A percentile compares a stretch with the other conserved stretches of the same genome.
Conservation (phyloP, 1,284 basidiomycete species). For the Pascua sp. region DNA sequence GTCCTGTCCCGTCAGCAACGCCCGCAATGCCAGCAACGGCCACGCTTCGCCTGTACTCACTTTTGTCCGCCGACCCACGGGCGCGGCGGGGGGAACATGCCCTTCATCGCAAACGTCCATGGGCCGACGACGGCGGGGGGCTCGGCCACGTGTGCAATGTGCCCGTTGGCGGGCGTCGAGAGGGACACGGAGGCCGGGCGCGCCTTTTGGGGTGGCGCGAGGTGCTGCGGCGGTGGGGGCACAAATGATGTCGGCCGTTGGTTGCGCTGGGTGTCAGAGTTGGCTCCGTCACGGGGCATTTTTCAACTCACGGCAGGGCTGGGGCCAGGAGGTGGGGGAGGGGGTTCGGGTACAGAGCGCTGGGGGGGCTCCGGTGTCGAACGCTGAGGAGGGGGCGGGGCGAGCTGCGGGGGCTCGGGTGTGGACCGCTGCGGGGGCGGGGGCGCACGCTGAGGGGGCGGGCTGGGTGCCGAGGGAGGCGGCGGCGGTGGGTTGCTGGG, state of each 20-base stretch:
- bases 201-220: conserved; percentile 11
- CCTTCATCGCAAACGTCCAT: conserved; percentile 50
- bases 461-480: too few relatives aligned
- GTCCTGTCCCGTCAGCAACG: conserved; percentile 22
- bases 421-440: too few relatives aligned
- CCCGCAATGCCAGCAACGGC: not conserved
- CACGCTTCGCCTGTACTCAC: conserved; percentile 24
- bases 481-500: conserved; percentile 6
- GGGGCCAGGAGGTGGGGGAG: conserved; percentile 24
- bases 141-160: conserved; percentile 25
- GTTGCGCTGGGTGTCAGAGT: not conserved
- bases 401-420: too few relatives aligned
- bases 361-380: not conserved
- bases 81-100: conserved; percentile 49
- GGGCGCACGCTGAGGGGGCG: too few relatives aligned
- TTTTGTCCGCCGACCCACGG: conserved; percentile 38
- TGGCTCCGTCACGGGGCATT: too few relatives aligned
- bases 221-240: conserved; percentile 2
- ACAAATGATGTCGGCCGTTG: conserved; percentile 1
- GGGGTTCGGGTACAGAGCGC: not conserved
- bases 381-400: not conserved
- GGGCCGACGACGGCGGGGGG: conserved; percentile 45
- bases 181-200: conserved; percentile 29
- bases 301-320: conserved; percentile 24
- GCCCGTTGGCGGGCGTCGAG: conserved; percentile 7